A percentile compares a stretch with the other conserved stretches of the same genome.
Evolutionary conservation across 345 rosid species (phyloP).

Genomic region (Eucalyptus decipiens): DNA sequence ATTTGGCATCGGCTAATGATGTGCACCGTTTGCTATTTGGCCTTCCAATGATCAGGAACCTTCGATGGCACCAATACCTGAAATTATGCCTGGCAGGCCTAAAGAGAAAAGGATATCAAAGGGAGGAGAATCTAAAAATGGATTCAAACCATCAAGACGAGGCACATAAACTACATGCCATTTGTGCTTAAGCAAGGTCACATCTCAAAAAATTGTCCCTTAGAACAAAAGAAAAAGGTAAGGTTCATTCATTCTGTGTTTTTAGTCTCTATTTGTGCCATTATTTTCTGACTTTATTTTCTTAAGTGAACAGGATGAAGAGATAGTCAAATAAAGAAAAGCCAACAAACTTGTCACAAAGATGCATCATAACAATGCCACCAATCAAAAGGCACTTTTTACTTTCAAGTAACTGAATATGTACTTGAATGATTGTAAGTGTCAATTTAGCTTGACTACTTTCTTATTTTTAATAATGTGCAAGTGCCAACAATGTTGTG

Average conservation of each 20-base stretch:
- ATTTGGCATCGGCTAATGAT: background rate
- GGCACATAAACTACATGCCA: background rate
- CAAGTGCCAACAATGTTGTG: background rate
- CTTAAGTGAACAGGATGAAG: background rate
- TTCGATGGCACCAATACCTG: background rate
- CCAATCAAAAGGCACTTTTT: background rate
- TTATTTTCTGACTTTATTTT: background rate
- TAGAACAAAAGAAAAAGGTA: background rate
- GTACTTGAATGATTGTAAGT: accelerated
- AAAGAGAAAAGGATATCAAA: background rate
- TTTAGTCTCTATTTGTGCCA: background rate
- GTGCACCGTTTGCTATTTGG: background rate
- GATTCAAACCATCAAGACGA: background rate
- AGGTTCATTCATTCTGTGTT: background rate
- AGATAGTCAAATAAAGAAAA: background rate
- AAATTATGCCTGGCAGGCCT: background rate
- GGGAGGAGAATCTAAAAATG: background rate
- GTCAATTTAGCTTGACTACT: background rate
- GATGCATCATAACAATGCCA: background rate
- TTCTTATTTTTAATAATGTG: background rate
- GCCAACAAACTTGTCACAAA: accelerated
- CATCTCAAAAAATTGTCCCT: background rate
- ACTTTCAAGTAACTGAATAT: background rate
- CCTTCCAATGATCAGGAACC: background rate
- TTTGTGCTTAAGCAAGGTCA: background rate